Percentiles rank a stretch among this genome's conserved stretches.
phyloP scores from a whole-genome alignment of 2,329 filamentous ascomycete species.

The Monosporascus sp. region DNA sequence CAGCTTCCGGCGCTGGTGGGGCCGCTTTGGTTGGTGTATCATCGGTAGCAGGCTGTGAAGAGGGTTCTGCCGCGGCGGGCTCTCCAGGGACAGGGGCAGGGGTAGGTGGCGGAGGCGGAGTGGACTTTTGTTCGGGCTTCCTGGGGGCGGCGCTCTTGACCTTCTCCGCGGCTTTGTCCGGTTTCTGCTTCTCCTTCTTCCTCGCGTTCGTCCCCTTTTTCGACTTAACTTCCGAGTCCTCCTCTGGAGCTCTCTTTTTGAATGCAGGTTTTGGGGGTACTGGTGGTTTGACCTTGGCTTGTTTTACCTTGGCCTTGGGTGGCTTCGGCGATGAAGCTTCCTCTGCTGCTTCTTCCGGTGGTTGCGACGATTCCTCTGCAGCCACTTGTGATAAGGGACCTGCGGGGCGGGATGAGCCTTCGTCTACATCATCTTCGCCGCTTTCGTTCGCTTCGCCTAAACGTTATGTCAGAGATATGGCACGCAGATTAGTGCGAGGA shows the following conservation, averaged over 20 bases:
- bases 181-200: slow-evolving; percentile 9
- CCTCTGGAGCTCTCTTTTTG: background rate
- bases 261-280: background rate
- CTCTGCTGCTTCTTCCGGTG: background rate
- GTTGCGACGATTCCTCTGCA: slow-evolving; percentile 1
- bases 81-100: background rate
- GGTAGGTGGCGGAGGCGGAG: background rate
- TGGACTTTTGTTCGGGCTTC: slow-evolving; percentile 1
- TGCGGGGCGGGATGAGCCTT: slow-evolving; percentile 6
- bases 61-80: background rate
- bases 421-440: slow-evolving; percentile 10
- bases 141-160: slow-evolving; percentile 6
- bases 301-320: slow-evolving; percentile 9
- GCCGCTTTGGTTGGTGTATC: slow-evolving; percentile 1
- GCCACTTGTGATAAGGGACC: background rate
- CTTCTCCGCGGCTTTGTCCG: slow-evolving; percentile 8
- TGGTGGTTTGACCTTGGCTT: slow-evolving; percentile 3
- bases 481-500: background rate
- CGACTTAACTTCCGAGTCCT: too few relatives aligned
- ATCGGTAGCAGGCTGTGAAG: slow-evolving; percentile 6
- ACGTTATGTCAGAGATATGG: slow-evolving; percentile 13
- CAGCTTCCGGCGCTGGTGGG: slow-evolving; percentile 1
- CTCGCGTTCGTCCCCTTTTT: slow-evolving; percentile 6
- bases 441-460: slow-evolving; percentile 11
- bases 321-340: slow-evolving; percentile 6